These are phyloP conservation scores for Pythium brachiatum DNA, from an alignment of 352 stramenopile genomes.

Conservation along the genomic window DNA sequence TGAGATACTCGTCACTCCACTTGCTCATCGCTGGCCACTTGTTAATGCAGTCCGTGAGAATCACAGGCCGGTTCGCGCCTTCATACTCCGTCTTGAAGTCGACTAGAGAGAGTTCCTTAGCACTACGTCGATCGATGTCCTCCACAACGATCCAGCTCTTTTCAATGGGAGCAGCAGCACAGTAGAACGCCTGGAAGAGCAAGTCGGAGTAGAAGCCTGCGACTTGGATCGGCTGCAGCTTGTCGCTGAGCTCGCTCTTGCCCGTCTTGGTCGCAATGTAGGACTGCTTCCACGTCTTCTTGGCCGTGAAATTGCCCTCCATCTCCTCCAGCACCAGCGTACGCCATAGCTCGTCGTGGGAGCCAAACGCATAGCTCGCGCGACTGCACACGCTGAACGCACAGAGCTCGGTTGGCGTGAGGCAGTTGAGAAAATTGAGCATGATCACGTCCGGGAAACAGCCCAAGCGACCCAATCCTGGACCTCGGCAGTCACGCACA, in stretches of 20 bases:
- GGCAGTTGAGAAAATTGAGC: conserved; percentile 58
- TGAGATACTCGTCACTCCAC: conserved; percentile 78
- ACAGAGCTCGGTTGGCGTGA: conserved; percentile 49
- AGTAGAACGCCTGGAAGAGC: conserved; percentile 88
- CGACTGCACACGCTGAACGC: conserved; percentile 46
- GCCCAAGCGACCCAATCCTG: conserved; percentile 52
- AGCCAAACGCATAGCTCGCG: conserved; percentile 66
- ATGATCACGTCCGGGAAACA: conserved; percentile 63
- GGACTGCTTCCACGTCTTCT: conserved; percentile 64
- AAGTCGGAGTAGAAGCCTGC: conserved; percentile 84
- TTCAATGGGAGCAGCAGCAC: conserved; percentile 54
- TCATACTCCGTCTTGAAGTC: conserved; percentile 78
- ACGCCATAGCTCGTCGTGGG: conserved; percentile 83
- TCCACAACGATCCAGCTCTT: conserved; percentile 66
- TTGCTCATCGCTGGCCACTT: conserved; percentile 63
- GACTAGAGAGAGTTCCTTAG: conserved; percentile 41
- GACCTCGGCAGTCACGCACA: conserved; percentile 54
- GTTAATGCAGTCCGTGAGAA: conserved; percentile 71
- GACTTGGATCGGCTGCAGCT: conserved; percentile 39
- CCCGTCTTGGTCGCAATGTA: conserved; percentile 58
- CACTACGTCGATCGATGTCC: conserved; percentile 67
- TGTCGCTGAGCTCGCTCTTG: conserved; percentile 17
- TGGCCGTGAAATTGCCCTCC: conserved; percentile 50
- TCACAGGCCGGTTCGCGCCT: conserved; percentile 65
- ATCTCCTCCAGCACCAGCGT: conserved; percentile 74